Evolutionary conservation across 352 stramenopile genomes (phyloP), one percentile per base, ranked within the genome.

Genomic region (Pythium phragmitis): DNA sequence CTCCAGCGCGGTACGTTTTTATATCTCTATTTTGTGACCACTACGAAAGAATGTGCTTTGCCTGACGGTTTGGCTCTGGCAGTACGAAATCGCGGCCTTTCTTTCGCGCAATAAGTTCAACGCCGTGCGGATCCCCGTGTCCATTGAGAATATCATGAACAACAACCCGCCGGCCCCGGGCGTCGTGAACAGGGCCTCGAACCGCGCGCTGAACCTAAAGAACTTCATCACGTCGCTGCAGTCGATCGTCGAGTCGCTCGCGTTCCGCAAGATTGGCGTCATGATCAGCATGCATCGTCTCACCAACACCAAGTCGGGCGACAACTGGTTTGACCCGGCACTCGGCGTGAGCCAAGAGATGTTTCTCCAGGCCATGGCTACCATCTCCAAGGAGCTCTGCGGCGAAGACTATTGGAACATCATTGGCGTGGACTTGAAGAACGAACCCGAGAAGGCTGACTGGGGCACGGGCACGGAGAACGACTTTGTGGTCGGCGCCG

Each of bases 61-160:
- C 14, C 34, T 46, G 39, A 46, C 39, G 17, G 4, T 46, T 23
- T 8, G 11, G 65, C 8, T 53, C 16, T 17, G 1, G 23, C 46
- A 52, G 48, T 92, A 89, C 64, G 72, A 88, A 54, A 77, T 92
- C 26, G 80, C 80, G 13, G 59, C 73, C 9, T 92, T 91, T 57
- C 61, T 92, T n/a, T 58, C 75, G 0, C 59, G 76, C 26, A 90
- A 92, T 78, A 89, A 91, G 26, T 91, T 89, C 67, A 92, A 92
- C 33, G 73, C 78, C 12, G 78, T 92, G 17, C 82, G 84, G 2
- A 47, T 92, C 19, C 84, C 84, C 13, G 69, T 92, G 13, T 89
- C 82, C 67, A 73, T 72, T 5, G 60, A 75, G n/a, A 81, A 66
- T 64, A 78, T 92, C 30, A 57, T 92, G 13, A 34, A 57, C 37